These are phyloP conservation scores for Dioszegia aurantiaca DNA, from an alignment of 768 basidiomycete genomes.

Conservation along the genomic window DNA sequence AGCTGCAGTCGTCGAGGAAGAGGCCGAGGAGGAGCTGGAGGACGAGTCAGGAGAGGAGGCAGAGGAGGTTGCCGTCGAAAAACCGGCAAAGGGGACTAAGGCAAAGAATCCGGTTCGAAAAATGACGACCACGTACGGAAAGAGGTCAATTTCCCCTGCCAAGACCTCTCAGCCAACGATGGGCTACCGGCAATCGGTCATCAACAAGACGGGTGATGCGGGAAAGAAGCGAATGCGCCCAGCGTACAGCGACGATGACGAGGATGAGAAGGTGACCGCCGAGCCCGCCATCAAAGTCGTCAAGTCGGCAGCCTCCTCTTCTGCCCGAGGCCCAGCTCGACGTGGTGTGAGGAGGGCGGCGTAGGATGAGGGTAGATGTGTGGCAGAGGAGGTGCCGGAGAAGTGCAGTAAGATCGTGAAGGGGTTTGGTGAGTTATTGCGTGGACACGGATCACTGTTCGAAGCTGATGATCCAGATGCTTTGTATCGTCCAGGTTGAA, in stretches of 20 bases:
- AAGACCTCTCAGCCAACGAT: neutral
- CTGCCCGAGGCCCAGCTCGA: neutral
- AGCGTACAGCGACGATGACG: conserved; percentile 6
- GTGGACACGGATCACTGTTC: neutral
- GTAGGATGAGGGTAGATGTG: neutral
- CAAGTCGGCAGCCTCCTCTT: neutral
- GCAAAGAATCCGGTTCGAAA: neutral
- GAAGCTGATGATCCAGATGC: neutral
- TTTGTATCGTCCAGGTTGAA: no score
- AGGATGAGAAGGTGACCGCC: neutral
- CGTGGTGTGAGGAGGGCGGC: no score
- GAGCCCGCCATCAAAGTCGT: neutral
- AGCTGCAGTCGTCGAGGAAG: neutral
- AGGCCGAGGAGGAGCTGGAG: neutral
- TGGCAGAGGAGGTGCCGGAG: neutral
- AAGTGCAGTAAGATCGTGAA: no score
- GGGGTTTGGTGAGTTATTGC: no score
- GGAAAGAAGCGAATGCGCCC: conserved; percentile 10
- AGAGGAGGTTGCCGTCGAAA: neutral
- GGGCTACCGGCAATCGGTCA: neutral
- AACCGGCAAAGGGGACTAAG: neutral
- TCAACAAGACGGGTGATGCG: neutral
- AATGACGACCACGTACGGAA: neutral
- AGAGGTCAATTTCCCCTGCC: neutral
- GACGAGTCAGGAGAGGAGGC: neutral